Evolutionary conservation across 495 filamentous ascomycete genomes (phyloP).

Genomic region (Neurospora sp.): DNA sequence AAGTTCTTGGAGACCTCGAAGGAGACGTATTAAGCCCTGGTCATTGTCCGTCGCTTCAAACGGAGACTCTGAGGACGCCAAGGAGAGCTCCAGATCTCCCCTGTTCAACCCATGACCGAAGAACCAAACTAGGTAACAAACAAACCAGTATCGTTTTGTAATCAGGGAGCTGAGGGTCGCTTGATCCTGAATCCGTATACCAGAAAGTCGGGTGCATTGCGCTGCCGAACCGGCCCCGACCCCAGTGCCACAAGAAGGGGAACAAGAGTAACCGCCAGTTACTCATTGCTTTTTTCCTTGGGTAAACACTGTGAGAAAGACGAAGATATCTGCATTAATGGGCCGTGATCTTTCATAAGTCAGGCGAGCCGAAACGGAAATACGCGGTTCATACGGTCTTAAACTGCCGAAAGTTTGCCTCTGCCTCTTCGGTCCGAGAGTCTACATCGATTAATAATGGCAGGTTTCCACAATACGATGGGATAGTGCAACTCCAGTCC

Average conservation of each 20-base stretch:
- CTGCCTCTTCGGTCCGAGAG: background rate
- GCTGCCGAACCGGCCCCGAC: background rate
- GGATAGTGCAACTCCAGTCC: background rate
- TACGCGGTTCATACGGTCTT: background rate
- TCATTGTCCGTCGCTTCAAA: no score
- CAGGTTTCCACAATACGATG: background rate
- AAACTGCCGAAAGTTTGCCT: background rate
- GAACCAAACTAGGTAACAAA: no score
- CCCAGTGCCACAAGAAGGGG: background rate
- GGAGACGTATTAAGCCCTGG: no score
- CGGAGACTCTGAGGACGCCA: no score
- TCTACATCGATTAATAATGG: background rate
- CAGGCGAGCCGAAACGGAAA: background rate
- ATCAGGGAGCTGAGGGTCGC: background rate
- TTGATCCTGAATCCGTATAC: background rate
- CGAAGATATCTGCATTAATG: conserved; percentile 26
- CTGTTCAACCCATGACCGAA: no score
- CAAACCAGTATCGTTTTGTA: background rate
- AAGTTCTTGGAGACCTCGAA: no score
- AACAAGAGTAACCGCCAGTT: background rate
- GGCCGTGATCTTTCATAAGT: conserved; percentile 24
- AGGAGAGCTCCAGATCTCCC: no score
- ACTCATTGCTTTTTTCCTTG: background rate
- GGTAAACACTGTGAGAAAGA: background rate
- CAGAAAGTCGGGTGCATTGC: background rate